Conservation (phyloP, 768 basidiomycete genomes). For the Lactifluus piperatus region DNA sequence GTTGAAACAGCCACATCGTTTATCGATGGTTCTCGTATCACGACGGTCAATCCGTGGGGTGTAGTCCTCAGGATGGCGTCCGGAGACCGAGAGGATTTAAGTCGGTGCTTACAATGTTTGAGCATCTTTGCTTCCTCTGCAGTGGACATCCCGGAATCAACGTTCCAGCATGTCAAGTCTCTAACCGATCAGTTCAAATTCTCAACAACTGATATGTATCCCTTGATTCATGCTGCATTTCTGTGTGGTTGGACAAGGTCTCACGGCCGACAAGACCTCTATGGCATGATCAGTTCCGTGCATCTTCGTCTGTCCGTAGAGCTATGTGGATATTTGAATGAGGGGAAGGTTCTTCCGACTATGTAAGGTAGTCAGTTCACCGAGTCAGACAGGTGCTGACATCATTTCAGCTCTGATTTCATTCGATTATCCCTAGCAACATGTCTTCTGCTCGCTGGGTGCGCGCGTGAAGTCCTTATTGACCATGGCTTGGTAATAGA, state of each 20-base stretch:
- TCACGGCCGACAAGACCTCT: constrained; percentile 50
- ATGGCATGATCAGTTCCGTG: constrained; percentile 39
- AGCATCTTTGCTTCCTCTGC: constrained; percentile 54
- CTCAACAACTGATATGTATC: constrained; percentile 36
- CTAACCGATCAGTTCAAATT: constrained; percentile 32
- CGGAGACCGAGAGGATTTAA: constrained; percentile 35
- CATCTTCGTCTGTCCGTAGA: constrained; percentile 37
- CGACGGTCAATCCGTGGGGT: constrained; percentile 46
- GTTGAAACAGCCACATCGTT: constrained; percentile 27
- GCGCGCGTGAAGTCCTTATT: constrained; percentile 41
- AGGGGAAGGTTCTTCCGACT: constrained; percentile 14
- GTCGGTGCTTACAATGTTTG: constrained; percentile 49
- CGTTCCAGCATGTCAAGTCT: constrained; percentile 40
- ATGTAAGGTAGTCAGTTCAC: constrained; percentile 5
- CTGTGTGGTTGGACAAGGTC: constrained; percentile 55
- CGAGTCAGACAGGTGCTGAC: not conserved
- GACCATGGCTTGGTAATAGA: constrained; percentile 39
- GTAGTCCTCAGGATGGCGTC: constrained; percentile 38
- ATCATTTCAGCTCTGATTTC: constrained; percentile 34
- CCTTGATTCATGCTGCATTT: constrained; percentile 47
- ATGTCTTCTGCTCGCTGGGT: constrained; percentile 60
- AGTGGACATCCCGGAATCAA: constrained; percentile 47
- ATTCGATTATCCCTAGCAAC: constrained; percentile 53
- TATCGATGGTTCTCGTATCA: constrained; percentile 25
- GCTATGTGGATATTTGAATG: constrained; percentile 33